Evolutionary conservation across 1,284 basidiomycete species (phyloP), one percentile per base, ranked within the genome.

Genomic region (Filobasidium uniguttulatum): DNA sequence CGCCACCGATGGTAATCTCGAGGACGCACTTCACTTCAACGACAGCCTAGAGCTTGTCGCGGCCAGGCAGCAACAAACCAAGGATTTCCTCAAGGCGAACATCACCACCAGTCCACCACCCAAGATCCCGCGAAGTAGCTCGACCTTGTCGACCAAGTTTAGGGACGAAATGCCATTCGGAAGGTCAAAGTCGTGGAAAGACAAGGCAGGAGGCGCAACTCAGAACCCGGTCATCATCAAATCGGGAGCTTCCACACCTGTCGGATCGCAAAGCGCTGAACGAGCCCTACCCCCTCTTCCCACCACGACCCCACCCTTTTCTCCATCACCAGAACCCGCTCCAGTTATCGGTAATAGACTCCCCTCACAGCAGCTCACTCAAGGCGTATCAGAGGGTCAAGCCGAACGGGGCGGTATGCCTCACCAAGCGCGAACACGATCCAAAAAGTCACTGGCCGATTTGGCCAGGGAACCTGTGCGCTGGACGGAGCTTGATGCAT

Each of bases 401-500:
- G 5, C 25, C 9, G 23, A 15, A 43, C 40, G 26, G n/a, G n/a
- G n/a, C n/a, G n/a, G n/a, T n/a, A n/a, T n/a, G n/a, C n/a, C 5
- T 43, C 40, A 15, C 37, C 19, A 20, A n/a, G 17, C 12, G 37
- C 19, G 22, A 12, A 43, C 14, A 26, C 23, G 20, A 15, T 43
- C 40, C 9, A 29, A 15, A 15, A 43, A 43, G 23, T 28, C 40
- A 14, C 14, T 29, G 12, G 19, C 23, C 5, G 15, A 14, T 26
- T 3, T n/a, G 10, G 10, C 15, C 12, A 10, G 40, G 15, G 9
- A 26, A 9, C 40, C 40, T 8, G 40, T 43, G 15, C 40, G 29
- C 14, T 46, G 44, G 44, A 19, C 44, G 10, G 31, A 31, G 28
- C 28, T 46, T n/a, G 44, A 46, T 10, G 44, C 44, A 10, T 22